Evolutionary conservation across 176 grass and related monocot genomes (phyloP).

Genomic region (Cenchrus americanus): DNA sequence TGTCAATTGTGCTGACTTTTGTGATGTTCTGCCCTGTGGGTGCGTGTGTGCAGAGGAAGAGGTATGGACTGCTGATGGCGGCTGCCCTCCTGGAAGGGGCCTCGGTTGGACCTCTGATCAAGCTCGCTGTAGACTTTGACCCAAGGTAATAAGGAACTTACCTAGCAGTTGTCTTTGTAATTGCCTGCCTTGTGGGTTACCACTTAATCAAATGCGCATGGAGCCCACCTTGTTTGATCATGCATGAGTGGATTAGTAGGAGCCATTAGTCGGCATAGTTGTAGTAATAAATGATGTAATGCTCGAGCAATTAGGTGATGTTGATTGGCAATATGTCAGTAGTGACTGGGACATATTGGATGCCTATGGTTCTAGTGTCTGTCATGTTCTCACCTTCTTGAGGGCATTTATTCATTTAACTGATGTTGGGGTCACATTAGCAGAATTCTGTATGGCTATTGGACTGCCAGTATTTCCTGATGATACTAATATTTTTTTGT

Average conservation of each 20-base stretch:
- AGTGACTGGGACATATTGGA: not conserved
- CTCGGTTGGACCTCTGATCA: slow-evolving; percentile 77
- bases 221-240: slow-evolving; percentile 6
- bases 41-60: slow-evolving; percentile 64
- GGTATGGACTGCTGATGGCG: slow-evolving; percentile 74
- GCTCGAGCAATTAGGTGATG: not conserved
- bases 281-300: not conserved
- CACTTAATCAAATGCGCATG: not conserved
- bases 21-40: slow-evolving; percentile 5
- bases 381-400: not conserved
- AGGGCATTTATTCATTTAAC: not conserved
- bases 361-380: not conserved
- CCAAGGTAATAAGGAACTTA: slow-evolving; percentile 62
- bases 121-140: slow-evolving; percentile 77
- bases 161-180: not conserved
- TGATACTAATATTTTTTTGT: not conserved
- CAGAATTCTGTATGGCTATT: not conserved
- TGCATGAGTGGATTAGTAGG: not conserved
- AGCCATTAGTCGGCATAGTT: not conserved
- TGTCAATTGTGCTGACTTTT: slow-evolving; percentile 45
- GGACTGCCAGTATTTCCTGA: not conserved
- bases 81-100: slow-evolving; percentile 77
- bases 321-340: not conserved
- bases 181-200: not conserved
- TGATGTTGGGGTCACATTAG: not conserved